Base-by-base conservation (phyloP, 1,139 yeast species). In the Geotrichum klebahnii region DNA sequence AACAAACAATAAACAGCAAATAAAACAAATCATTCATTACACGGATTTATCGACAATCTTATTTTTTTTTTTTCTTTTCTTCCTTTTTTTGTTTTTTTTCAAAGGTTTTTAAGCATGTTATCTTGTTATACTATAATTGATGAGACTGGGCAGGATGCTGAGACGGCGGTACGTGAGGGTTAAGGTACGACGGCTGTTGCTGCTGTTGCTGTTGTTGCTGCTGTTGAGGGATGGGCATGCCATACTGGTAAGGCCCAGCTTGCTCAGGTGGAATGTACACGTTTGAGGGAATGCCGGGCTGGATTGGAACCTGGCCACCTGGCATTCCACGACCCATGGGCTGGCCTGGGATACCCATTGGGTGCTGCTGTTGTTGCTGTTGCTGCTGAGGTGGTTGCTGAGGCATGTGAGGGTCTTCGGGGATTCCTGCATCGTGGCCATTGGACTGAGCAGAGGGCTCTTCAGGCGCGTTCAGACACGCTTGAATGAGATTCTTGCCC, bases 401-500 rank as follows among this genome's bases (percentile, higher is more conserved):
- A 12, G 36, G 36, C 36, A 14, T 5, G 36, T 28, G 31, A 12
- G 8, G 10, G 10, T 28, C 31, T 28, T 8, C 31, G 12, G 10
- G 10, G 12, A 8, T 12, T 8, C 10, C 31, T 28, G 10, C 31
- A 12, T 12, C 31, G 31, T 28, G 31, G 31, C 31, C 31, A 28
- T 28, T 28, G 10, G 31, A n/a, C n/a, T n/a, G n/a, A n/a, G n/a
- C n/a, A n/a, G n/a, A n/a, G n/a, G n/a, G n/a, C n/a, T n/a, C n/a
- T 12, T 8, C 8, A 6, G 12, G 36, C 36, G 36, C 36, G 36
- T 32, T 17, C 6, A 32, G 36, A 32, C 98, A 92, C 12, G 97
- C 96, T 74, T 92, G 97, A 65, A 92, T 92, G 64, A 92, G 78
- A 68, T 89, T 89, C 70, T 92, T 90, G 59, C 98, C 98, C 71